Evolutionary conservation across 202 grass and related monocot species (phyloP).

Genomic region (Bolboschoenoplectus hybrid): DNA sequence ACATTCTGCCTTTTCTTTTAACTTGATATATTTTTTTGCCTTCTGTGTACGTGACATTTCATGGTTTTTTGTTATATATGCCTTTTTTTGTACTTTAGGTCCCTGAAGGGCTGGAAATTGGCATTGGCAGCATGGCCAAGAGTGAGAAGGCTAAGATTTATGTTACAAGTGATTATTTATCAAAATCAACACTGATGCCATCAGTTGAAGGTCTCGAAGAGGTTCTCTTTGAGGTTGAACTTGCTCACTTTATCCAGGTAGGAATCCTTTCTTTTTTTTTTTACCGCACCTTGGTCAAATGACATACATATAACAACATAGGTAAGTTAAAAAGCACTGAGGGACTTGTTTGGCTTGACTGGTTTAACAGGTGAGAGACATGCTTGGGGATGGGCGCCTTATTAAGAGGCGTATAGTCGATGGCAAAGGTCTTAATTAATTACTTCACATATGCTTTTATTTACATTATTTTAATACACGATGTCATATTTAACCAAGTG

Average conservation of each 20-base stretch:
- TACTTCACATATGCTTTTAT: conserved; percentile 7
- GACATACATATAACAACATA: neutral
- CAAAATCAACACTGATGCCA: conserved; percentile 71
- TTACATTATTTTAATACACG: conserved; percentile 16
- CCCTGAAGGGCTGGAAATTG: conserved; percentile 97
- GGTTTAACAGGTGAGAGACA: conserved; percentile 82
- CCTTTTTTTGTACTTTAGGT: conserved; percentile 68
- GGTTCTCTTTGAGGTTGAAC: conserved; percentile 83
- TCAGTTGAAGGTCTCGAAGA: conserved; percentile 73
- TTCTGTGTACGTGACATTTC: conserved; percentile 7
- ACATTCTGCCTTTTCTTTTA: conserved; percentile 26
- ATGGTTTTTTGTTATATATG: conserved; percentile 4
- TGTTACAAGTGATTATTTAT: conserved; percentile 74
- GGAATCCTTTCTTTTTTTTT: neutral
- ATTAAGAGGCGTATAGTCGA: conserved; percentile 89
- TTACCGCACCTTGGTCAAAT: neutral
- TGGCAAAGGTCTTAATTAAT: conserved; percentile 69
- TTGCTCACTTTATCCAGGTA: conserved; percentile 94
- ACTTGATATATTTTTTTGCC: neutral
- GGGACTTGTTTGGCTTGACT: conserved; percentile 22
- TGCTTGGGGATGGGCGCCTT: conserved; percentile 97
- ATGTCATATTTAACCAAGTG: conserved; percentile 27
- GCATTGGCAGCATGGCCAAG: conserved; percentile 80
- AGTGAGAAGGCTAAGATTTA: conserved; percentile 87
- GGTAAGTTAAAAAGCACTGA: neutral